Evolutionary conservation across 306 rosid genomes (phyloP).

Genomic region (Carpinus fangiana): DNA sequence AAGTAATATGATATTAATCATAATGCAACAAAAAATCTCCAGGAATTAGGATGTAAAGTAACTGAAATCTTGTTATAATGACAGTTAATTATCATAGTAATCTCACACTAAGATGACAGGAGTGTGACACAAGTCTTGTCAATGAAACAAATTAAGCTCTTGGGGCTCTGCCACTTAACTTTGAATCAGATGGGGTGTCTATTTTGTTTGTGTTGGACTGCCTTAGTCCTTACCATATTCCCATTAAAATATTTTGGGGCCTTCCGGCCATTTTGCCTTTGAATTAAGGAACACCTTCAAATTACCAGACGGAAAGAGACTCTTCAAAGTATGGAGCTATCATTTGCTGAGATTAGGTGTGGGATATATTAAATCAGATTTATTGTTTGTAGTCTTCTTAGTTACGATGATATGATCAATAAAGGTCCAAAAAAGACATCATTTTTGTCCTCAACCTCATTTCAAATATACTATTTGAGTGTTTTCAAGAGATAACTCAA

Average conservation of each 20-base stretch:
- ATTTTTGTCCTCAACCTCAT: too few species aligned
- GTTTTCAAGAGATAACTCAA: too few species aligned
- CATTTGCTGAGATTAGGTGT: slow-evolving; percentile 49
- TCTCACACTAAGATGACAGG: slow-evolving; percentile 33
- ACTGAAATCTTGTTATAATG: slow-evolving; percentile 50
- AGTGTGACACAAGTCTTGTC: slow-evolving; percentile 35
- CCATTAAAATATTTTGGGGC: slow-evolving; percentile 37
- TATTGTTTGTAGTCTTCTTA: slow-evolving; percentile 30
- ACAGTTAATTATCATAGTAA: slow-evolving; percentile 44
- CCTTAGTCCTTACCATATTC: slow-evolving; percentile 56
- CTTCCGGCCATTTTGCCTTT: slow-evolving; percentile 66
- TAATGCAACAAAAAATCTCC: slow-evolving; percentile 38
- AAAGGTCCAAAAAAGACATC: neutral
- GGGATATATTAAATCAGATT: slow-evolving; percentile 23
- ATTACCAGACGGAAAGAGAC: slow-evolving; percentile 24
- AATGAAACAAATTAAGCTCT: slow-evolving; percentile 19
- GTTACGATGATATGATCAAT: slow-evolving; percentile 36
- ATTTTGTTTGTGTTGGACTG: slow-evolving; percentile 57
- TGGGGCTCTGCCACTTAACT: slow-evolving; percentile 33
- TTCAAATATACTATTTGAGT: too few species aligned
- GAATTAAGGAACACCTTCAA: slow-evolving; percentile 45
- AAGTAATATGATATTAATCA: slow-evolving; percentile 53
- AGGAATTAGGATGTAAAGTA: slow-evolving; percentile 57
- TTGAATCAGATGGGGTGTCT: slow-evolving; percentile 64
- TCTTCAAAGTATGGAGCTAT: slow-evolving; percentile 38